A percentile compares a stretch with the other conserved stretches of the same genome.
These are phyloP conservation scores for Fusarium lateritium DNA, from an alignment of 2,329 filamentous ascomycete species.

Conservation along the genomic window DNA sequence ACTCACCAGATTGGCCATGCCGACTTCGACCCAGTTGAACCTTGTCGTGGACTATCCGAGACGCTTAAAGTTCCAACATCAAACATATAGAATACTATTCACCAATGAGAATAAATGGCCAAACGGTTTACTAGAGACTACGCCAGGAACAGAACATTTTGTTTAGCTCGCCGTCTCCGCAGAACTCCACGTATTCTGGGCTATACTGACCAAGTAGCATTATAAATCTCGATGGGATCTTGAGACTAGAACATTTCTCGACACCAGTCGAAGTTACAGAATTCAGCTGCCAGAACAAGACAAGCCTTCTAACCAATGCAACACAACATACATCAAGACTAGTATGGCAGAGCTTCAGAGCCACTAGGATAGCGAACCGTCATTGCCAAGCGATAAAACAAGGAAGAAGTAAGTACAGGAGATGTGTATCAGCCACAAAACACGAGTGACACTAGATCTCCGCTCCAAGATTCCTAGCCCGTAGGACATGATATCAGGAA, in stretches of 20 bases:
- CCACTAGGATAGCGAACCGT: not conserved
- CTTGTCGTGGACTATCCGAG: not conserved
- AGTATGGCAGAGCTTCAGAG: not conserved
- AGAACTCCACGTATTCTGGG: conserved; percentile 6
- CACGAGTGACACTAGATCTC: conserved; percentile 23
- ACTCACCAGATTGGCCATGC: not conserved
- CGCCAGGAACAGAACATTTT: not conserved
- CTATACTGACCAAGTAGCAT: not conserved
- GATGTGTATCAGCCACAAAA: conserved; percentile 3
- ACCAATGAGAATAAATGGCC: not conserved
- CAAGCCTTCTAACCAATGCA: not conserved
- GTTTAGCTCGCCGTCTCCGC: conserved; percentile 1
- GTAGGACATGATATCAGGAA: not conserved
- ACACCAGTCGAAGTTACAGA: not conserved
- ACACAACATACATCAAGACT: not conserved
- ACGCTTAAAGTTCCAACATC: not conserved
- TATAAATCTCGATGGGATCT: not conserved
- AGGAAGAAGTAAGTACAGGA: not conserved
- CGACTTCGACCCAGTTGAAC: not conserved
- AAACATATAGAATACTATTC: not conserved
- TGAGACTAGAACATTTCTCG: not conserved
- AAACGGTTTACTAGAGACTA: no score
- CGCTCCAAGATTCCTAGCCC: not conserved
- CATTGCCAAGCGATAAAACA: not conserved
- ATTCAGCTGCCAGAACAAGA: not conserved